Conservation (phyloP, 2,329 filamentous ascomycete species). For the Sarocladiaceae sp. region DNA sequence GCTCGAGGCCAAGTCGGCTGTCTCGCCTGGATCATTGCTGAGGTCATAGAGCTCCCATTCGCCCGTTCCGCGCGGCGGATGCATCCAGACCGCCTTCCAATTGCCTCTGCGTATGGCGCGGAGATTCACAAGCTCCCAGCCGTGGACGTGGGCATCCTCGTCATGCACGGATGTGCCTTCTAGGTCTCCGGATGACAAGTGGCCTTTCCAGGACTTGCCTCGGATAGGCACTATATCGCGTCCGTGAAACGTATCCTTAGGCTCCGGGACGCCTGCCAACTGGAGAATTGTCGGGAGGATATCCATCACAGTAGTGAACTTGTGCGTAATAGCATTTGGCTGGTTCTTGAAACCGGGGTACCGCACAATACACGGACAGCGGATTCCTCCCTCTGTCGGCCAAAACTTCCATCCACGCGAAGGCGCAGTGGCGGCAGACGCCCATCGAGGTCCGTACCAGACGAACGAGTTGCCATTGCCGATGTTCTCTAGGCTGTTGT, state of each 20-base stretch:
- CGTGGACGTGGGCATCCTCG: slow-evolving; percentile 37
- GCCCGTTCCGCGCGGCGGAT: slow-evolving; percentile 38
- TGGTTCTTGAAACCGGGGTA: background rate
- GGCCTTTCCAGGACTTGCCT: slow-evolving; percentile 23
- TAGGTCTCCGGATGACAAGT: no score
- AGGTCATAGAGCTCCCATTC: slow-evolving; percentile 54
- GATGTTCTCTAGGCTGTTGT: slow-evolving; percentile 45
- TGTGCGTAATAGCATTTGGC: slow-evolving; percentile 11
- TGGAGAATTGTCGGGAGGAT: slow-evolving; percentile 40
- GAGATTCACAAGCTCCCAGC: slow-evolving; percentile 51
- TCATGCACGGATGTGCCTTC: no score
- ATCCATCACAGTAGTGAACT: slow-evolving; percentile 39
- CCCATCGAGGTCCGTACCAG: slow-evolving; percentile 56
- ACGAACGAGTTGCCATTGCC: slow-evolving; percentile 51
- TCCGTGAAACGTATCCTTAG: slow-evolving; percentile 26
- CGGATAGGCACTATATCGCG: slow-evolving; percentile 44
- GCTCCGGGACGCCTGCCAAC: slow-evolving; percentile 36
- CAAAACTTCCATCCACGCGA: slow-evolving; percentile 29
- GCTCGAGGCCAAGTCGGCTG: slow-evolving; percentile 33
- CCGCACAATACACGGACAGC: slow-evolving; percentile 15
- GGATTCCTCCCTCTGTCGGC: slow-evolving; percentile 37
- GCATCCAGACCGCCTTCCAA: slow-evolving; percentile 53
- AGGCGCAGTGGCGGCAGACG: slow-evolving; percentile 33
- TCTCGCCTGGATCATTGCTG: slow-evolving; percentile 44
- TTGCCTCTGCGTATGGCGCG: slow-evolving; percentile 45